Evolutionary conservation across 2,329 filamentous ascomycete genomes (phyloP).

Genomic region (Septoria linicola): DNA sequence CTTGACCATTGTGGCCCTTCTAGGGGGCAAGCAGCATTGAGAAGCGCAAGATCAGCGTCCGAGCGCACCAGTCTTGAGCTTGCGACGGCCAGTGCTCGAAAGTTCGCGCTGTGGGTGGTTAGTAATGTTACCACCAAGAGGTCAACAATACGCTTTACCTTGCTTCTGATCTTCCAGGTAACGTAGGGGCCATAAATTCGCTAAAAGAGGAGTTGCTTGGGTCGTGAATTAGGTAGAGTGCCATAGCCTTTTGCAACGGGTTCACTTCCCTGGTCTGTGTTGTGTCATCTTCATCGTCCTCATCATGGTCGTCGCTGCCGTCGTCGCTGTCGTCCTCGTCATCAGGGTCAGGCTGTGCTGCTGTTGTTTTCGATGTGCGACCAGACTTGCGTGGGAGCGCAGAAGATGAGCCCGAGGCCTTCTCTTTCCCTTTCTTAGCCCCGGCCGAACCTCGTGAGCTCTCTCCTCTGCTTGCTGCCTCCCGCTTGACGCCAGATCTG

Average conservation of each 20-base stretch:
- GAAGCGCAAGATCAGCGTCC: background rate
- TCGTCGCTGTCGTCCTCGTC: slow-evolving; percentile 15
- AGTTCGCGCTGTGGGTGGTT: slow-evolving; percentile 10
- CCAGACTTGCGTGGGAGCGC: slow-evolving; percentile 3
- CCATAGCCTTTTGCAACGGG: slow-evolving; percentile 1
- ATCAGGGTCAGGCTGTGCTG: background rate
- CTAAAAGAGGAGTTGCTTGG: slow-evolving; percentile 7
- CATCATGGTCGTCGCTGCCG: slow-evolving; percentile 13
- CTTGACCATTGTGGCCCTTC: slow-evolving; percentile 13
- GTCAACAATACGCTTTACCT: background rate
- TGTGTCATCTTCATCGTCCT: slow-evolving; percentile 5
- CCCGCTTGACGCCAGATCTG: slow-evolving; percentile 18
- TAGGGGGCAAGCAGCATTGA: slow-evolving; percentile 7
- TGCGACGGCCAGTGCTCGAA: background rate
- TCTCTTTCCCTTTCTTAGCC: slow-evolving; percentile 13
- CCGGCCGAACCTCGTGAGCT: slow-evolving; percentile 7
- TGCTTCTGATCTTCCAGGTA: slow-evolving; percentile 5
- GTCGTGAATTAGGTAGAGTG: slow-evolving; percentile 9
- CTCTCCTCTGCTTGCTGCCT: slow-evolving; percentile 13
- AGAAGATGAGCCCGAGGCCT: slow-evolving; percentile 10
- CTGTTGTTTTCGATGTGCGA: background rate
- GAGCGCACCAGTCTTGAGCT: slow-evolving; percentile 4
- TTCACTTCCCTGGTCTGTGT: slow-evolving; percentile 1
- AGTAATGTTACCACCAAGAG: background rate
- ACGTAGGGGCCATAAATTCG: slow-evolving; percentile 3